Base-by-base conservation (phyloP, 306 rosid species). In the Gynostemma pentaphyllum region DNA sequence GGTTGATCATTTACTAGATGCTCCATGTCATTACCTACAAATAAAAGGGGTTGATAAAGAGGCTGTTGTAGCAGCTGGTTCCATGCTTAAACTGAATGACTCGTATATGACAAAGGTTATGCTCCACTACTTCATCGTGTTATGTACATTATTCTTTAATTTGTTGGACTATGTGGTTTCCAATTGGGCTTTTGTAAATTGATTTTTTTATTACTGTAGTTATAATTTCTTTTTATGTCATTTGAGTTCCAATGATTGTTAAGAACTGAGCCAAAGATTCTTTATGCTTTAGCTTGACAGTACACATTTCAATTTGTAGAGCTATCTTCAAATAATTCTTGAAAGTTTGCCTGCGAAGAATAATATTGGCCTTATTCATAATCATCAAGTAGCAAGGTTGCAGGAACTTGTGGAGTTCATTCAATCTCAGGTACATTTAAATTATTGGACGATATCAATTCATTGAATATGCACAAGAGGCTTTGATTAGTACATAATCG, bases 1-100 rank as follows among this genome's bases (percentile, higher is more conserved):
- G 87, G 90, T 92, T 54, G 97, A 92, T 80, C 90, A 88, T 81
- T 82, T 92, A 48, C 96, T 88, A 92, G 95, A 88, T 75, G 83
- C 78, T 75, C 72, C 89, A 36, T 84, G 91, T 68, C 95, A 88
- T 63, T 88, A 92, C 80, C 76, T 88, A 73, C 99, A 92, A 80
- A 92, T 92, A 71, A 92, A 92, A 76, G 96, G 96, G 72, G 86
- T 92, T 68, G 76, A 83, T 75, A 92, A 88, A 81, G 95, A 92
- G 76, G 96, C 99, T 15, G 99, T 92, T 30, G 85, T 82, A 65
- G 87, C 87, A 68, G 95, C 94, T 9, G 99, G 97, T 64, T 84
- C 96, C 46, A 78, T 72, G 83, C 99, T 92, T 71, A 74, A 86
- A 70, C 78, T 92, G 80, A 96, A 84, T 75, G 84, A 82, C 39